A percentile compares a stretch with the other conserved stretches of the same genome.
Evolutionary conservation across 73 alveolate species (phyloP).

Genomic region (Uronychia setigera): DNA sequence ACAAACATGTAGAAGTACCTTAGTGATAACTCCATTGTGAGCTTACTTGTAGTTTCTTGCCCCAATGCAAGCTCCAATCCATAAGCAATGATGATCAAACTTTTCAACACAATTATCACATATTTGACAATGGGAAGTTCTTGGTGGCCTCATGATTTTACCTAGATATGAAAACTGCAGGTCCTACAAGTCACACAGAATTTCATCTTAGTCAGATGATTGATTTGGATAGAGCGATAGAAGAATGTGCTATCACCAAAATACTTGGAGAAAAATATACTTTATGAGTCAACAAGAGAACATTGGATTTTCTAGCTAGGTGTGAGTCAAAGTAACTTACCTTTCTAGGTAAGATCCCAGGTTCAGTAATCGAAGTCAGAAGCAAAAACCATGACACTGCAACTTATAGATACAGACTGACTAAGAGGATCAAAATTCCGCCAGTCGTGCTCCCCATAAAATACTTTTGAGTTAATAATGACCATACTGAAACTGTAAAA

Average conservation of each 20-base stretch:
- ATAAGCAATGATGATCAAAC: constrained; percentile 97
- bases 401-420: background rate
- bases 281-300: no score
- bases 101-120: constrained; percentile 96
- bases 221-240: background rate
- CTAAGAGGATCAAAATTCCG: background rate
- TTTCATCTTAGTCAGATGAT: background rate
- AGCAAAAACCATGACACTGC: background rate
- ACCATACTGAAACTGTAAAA: background rate
- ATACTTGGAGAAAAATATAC: no score
- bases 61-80: constrained; percentile 96
- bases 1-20: background rate
- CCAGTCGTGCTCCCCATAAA: background rate
- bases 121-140: constrained; percentile 91
- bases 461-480: background rate
- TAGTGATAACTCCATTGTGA: background rate
- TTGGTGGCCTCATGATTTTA: constrained; percentile 92
- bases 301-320: background rate
- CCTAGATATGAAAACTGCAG: constrained; percentile 21
- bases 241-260: background rate
- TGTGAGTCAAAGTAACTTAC: background rate
- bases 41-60: constrained; percentile 65
- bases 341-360: background rate
- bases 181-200: background rate
- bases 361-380: background rate